These are phyloP conservation scores for Citrullus mucosospermus DNA, from an alignment of 306 rosid genomes.

Conservation along the genomic window DNA sequence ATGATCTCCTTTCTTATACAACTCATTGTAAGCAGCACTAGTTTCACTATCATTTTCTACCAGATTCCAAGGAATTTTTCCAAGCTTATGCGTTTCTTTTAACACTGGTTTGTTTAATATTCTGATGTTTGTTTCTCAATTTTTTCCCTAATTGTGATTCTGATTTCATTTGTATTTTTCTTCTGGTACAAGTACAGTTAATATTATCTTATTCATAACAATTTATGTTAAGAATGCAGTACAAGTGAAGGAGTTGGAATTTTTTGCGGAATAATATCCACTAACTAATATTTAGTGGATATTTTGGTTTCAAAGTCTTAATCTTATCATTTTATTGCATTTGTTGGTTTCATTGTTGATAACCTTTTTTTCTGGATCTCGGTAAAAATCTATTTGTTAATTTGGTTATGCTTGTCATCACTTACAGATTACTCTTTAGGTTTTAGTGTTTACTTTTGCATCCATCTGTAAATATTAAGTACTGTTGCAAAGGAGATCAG, in stretches of 20 bases:
- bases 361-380: not conserved
- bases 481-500: not conserved
- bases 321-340: not conserved
- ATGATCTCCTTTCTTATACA: not conserved
- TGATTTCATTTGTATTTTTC: not conserved
- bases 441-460: not conserved
- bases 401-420: not conserved
- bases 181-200: not conserved
- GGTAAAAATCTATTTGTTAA: not conserved
- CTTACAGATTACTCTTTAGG: not conserved
- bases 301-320: not conserved
- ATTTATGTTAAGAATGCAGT: not conserved
- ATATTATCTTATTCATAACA: not conserved
- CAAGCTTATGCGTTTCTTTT: not conserved
- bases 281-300: not conserved
- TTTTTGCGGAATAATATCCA: not conserved
- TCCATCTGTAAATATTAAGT: not conserved
- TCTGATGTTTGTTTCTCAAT: not conserved
- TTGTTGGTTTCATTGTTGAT: not conserved
- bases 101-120: not conserved
- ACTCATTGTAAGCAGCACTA: not conserved
- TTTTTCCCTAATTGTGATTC: not conserved
- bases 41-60: not conserved
- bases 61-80: not conserved
- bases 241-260: not conserved